phyloP scores from a whole-genome alignment of 352 stramenopile genomes.

The Pythium monospermum region DNA sequence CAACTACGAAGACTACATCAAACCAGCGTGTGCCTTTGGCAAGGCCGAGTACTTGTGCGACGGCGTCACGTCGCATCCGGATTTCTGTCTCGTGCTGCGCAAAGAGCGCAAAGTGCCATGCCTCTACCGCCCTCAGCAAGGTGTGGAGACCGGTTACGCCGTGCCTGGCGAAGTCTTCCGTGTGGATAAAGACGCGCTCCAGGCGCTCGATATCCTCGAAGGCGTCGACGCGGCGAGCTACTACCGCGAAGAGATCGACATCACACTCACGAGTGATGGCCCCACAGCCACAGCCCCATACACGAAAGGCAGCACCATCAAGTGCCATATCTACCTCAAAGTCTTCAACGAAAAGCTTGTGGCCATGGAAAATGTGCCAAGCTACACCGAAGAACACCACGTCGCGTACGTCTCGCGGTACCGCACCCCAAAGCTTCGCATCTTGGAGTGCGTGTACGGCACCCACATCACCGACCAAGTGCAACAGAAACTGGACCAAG shows the following conservation, averaged over 20 bases:
- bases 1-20: conserved; percentile 68
- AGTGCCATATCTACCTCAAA: conserved; percentile 56
- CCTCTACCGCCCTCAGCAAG: conserved; percentile 39
- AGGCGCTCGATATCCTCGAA: conserved; percentile 71
- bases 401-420: conserved; percentile 18
- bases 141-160: conserved; percentile 30
- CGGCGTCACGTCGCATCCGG: conserved; percentile 26
- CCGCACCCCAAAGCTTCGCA: conserved; percentile 27
- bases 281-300: conserved; percentile 1
- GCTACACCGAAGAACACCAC: conserved; percentile 54
- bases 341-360: conserved; percentile 43
- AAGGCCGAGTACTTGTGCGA: conserved; percentile 50
- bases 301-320: conserved; percentile 33
- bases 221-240: conserved; percentile 66
- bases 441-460: conserved; percentile 52
- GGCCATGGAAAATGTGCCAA: conserved; percentile 35
- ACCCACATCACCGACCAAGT: conserved; percentile 8
- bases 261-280: conserved; percentile 40
- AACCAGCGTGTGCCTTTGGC: conserved; percentile 34
- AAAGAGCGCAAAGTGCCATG: conserved; percentile 60
- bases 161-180: conserved; percentile 58
- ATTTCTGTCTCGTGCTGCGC: conserved; percentile 63
- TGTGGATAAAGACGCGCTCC: conserved; percentile 48
- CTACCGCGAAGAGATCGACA: conserved; percentile 50
- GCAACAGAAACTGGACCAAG: conserved; percentile 5